Evolutionary conservation across 192 early-diverging fungal genomes (phyloP).

Genomic region (Backusella psychrophila): DNA sequence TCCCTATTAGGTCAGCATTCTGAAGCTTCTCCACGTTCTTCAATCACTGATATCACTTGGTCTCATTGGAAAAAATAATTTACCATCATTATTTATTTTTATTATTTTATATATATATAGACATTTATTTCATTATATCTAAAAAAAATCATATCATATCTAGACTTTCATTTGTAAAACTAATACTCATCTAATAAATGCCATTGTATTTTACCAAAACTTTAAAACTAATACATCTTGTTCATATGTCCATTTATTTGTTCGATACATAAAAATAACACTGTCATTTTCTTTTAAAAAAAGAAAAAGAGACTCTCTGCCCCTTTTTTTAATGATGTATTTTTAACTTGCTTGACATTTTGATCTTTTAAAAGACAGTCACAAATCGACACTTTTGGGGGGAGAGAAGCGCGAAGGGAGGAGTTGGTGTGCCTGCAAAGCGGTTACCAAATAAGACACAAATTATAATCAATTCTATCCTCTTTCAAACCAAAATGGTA

Average conservation of each 20-base stretch:
- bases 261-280: not conserved
- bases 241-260: not conserved
- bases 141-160: not conserved
- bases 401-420: not conserved
- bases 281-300: not conserved
- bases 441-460: not conserved
- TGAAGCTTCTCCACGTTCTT: not conserved
- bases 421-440: not conserved
- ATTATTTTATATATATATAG: not conserved
- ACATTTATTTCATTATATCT: not conserved
- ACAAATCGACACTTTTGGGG: not conserved
- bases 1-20: conserved; percentile 1
- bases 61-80: conserved; percentile 6
- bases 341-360: too few species aligned
- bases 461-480: not conserved
- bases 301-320: not conserved
- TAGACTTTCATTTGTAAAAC: not conserved
- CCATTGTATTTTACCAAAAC: not conserved
- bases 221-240: not conserved
- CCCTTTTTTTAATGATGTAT: not conserved
- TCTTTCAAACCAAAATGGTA: conserved; percentile 17
- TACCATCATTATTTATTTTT: not conserved
- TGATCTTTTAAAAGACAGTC: not conserved
- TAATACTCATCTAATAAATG: not conserved
- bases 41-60: not conserved